Percentiles rank a stretch among this genome's conserved stretches.
phyloP scores from a whole-genome alignment of 352 stramenopile genomes.

The Globisporangium solare region DNA sequence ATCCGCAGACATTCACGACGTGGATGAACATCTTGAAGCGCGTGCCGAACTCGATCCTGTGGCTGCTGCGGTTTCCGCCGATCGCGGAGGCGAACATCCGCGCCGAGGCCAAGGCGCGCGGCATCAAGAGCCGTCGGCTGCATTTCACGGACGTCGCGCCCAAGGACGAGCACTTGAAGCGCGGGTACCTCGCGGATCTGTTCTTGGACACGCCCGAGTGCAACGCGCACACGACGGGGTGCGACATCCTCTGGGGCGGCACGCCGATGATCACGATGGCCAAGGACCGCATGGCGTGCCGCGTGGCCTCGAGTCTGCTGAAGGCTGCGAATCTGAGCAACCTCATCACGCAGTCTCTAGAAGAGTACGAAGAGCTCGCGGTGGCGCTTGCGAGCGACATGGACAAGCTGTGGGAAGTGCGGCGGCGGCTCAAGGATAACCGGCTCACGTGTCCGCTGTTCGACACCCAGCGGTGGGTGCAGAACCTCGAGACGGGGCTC shows the following conservation, averaged over 20 bases:
- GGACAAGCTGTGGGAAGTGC: constrained; percentile 76
- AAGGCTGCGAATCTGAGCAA: constrained; percentile 73
- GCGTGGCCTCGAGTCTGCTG: constrained; percentile 86
- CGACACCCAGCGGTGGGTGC: constrained; percentile 73
- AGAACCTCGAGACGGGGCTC: constrained; percentile 83
- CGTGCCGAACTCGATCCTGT: constrained; percentile 89
- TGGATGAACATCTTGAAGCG: constrained; percentile 94
- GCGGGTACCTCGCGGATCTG: constrained; percentile 86
- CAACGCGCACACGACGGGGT: constrained; percentile 90
- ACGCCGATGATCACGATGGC: constrained; percentile 90
- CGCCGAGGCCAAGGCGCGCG: constrained; percentile 67
- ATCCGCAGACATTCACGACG: constrained; percentile 84
- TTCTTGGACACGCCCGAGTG: constrained; percentile 91
- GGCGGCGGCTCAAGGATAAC: constrained; percentile 64
- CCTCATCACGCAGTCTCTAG: constrained; percentile 64
- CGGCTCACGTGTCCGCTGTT: constrained; percentile 71
- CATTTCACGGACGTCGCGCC: constrained; percentile 84
- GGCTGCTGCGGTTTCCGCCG: constrained; percentile 86
- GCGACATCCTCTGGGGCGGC: constrained; percentile 90
- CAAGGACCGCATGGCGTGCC: constrained; percentile 88
- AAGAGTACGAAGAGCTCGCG: constrained; percentile 90
- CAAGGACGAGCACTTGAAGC: constrained; percentile 89
- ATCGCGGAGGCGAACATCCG: constrained; percentile 84
- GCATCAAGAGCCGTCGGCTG: constrained; percentile 61
- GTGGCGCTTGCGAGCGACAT: constrained; percentile 86